Base-by-base conservation (phyloP, 768 basidiomycete genomes). In the Tubosaeta brunneosetosa region DNA sequence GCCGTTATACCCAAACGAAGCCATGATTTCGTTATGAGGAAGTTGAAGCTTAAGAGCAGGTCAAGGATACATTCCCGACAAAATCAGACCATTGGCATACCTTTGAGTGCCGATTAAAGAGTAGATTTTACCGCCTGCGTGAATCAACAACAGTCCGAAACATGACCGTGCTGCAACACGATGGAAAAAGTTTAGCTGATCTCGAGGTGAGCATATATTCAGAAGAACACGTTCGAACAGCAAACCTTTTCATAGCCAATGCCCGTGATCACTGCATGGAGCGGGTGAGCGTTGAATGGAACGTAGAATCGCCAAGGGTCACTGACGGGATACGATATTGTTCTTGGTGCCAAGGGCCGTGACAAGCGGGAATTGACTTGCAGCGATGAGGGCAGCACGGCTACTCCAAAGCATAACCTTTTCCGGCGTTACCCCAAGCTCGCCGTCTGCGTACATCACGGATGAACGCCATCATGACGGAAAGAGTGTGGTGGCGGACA, bases 301-400 rank as follows among this genome's bases (percentile, higher is more conserved):
- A 19, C 3, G 34, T 2, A 1, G 6, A 22, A 6, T 10, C 2
- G 22, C 10, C 11, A 19, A 29, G n/a, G 12, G 5, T 12, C 6
- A 54, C 71, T 7, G 42, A 73, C 74, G 37, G 7, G 74, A 70
- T 22, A 80, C 67, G 29, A 74, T 9, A 42, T 80, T 80, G 61
- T 80, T 76, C 66, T 80, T 80, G 13, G 73, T 75, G 0, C 75
- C 77, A 3, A 80, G 69, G 5, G 68, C 75, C 0, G 76, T 69
- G 50, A 79, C 70, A 4, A 80, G 59, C 3, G 76, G 73, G 5
- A 75, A 56, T 57, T 80, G 76, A 19, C 61, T 65, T 3, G 66
- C 63, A 1, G 72, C 72, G 19, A 75, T 47, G 2, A 60, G 22
- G 1, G 59, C 70, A 5, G 67, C 66, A 17, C 70, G 68, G 32